Evolutionary conservation across 148 eudicot species (phyloP), one percentile per base, ranked within the genome.

Genomic region (Fagopyrum homotropicum): DNA sequence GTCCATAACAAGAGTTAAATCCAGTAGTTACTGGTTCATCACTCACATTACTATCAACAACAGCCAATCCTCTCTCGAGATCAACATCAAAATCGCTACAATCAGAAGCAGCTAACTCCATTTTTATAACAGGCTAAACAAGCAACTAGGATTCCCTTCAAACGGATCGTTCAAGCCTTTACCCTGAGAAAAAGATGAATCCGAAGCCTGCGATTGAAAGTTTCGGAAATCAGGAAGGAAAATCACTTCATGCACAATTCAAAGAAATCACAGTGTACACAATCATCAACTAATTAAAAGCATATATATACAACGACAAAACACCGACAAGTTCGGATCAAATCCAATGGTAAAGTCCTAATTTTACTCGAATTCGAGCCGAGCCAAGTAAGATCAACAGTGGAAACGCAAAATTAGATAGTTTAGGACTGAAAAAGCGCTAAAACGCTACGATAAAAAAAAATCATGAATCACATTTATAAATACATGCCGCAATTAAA

Each of bases 31-130:
- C 11, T 72, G 55, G 19, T 16, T 69, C 60, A 61, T 30, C 55
- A 48, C 49, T 70, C 30, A 7, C 11, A 52, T 80, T 75, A 40
- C 77, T 83, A 35, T 80, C 83, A 49, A 44, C 45, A 71, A 59
- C 73, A 54, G 60, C 72, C 59, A 40, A 70, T 79, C 89, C 90
- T 73, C 79, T 83, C 83, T 89, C 97, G 64, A 91, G 87, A 83
- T 91, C 97, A 69, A 78, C 70, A 55, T 60, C 73, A 40, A 75
- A 78, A 56, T 81, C 79, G 35, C 77, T 79, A 0, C 82, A 84
- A 77, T 75, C 81, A 16, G 78, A 73, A 82, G 43, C 29, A 60
- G 54, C 69, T 43, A 49, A 80, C 72, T 88, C 89, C 88, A 86
- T 85, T 45, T n/a, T 35, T 46, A 72, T 52, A 22, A 72, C 26